These are phyloP conservation scores for Pseudohyphozyma bogoriensis DNA, from an alignment of 768 basidiomycete species.

Conservation along the genomic window DNA sequence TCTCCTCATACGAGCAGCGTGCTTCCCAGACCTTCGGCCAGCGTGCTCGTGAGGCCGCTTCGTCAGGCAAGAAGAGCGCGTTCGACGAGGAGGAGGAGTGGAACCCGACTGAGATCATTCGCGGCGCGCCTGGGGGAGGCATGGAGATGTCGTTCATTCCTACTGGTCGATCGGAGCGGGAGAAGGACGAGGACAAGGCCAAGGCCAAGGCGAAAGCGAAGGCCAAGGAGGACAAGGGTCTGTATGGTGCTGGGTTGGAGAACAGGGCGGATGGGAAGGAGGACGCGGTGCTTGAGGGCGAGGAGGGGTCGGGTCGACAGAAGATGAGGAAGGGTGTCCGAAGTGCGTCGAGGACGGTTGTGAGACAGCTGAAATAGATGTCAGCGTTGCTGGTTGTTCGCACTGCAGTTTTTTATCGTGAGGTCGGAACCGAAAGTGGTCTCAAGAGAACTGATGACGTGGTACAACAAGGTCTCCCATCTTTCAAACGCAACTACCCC, in stretches of 20 bases:
- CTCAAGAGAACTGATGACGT: neutral
- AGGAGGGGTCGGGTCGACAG: slow-evolving; percentile 66
- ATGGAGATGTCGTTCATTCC: slow-evolving; percentile 35
- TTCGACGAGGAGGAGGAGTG: slow-evolving; percentile 32
- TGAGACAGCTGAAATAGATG: slow-evolving; percentile 7
- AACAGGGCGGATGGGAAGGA: slow-evolving; percentile 51
- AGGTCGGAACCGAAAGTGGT: neutral
- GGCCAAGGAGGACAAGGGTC: slow-evolving; percentile 42
- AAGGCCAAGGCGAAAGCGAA: slow-evolving; percentile 44
- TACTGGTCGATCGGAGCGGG: slow-evolving; percentile 31
- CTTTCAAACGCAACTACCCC: no score
- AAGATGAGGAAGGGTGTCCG: slow-evolving; percentile 66
- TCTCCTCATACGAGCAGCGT: slow-evolving; percentile 17
- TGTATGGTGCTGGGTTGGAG: slow-evolving; percentile 88
- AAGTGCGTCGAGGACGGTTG: slow-evolving; percentile 79
- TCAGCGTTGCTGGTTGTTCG: no score
- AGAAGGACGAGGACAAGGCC: slow-evolving; percentile 37
- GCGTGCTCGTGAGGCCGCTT: slow-evolving; percentile 10
- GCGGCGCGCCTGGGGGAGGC: slow-evolving; percentile 32
- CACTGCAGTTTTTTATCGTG: no score
- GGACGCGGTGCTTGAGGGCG: slow-evolving; percentile 41
- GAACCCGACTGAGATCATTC: slow-evolving; percentile 40
- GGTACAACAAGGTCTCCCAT: no score
- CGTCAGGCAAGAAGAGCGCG: slow-evolving; percentile 5
- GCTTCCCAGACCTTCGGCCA: slow-evolving; percentile 21